A percentile compares a stretch with the other conserved stretches of the same genome.
Evolutionary conservation across 2,329 filamentous ascomycete genomes (phyloP).

Genomic region (Penicillium sp.): DNA sequence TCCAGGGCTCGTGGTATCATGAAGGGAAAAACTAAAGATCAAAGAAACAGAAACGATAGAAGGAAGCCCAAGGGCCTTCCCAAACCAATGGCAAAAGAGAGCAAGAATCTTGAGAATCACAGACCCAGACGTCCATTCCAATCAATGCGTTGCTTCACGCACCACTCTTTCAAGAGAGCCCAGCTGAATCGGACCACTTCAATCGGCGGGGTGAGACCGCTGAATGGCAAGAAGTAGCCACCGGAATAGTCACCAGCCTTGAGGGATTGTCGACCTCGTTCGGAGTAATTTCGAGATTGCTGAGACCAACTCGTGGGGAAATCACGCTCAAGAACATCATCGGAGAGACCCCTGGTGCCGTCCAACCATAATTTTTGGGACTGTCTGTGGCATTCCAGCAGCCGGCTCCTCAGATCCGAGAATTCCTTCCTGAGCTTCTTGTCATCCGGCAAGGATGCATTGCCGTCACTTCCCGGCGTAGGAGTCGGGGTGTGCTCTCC

Average conservation of each 20-base stretch:
- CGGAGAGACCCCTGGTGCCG: slow-evolving; percentile 42
- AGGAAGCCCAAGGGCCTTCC: neutral
- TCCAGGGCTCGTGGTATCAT: slow-evolving; percentile 38
- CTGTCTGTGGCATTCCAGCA: slow-evolving; percentile 44
- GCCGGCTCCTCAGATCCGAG: slow-evolving; percentile 41
- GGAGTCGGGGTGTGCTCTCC: slow-evolving; percentile 42
- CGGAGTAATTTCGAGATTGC: slow-evolving; percentile 39
- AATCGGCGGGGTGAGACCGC: slow-evolving; percentile 43
- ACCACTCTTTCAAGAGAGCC: slow-evolving; percentile 50
- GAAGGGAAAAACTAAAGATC: slow-evolving; percentile 16
- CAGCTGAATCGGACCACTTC: slow-evolving; percentile 50
- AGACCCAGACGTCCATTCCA: slow-evolving; percentile 46
- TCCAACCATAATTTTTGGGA: slow-evolving; percentile 49
- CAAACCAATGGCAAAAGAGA: neutral
- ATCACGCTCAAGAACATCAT: slow-evolving; percentile 42
- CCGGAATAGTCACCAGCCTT: slow-evolving; percentile 39
- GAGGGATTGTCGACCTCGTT: slow-evolving; percentile 37
- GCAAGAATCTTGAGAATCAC: slow-evolving; percentile 25
- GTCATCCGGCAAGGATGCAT: slow-evolving; percentile 39
- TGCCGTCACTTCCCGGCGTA: slow-evolving; percentile 48
- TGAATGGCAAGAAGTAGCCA: slow-evolving; percentile 47
- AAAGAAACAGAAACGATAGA: neutral
- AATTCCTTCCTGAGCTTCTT: slow-evolving; percentile 42
- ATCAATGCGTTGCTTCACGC: slow-evolving; percentile 46
- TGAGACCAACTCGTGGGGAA: slow-evolving; percentile 50